Conservation (phyloP, 139 green algal species). For the Tetraselmis striata region DNA sequence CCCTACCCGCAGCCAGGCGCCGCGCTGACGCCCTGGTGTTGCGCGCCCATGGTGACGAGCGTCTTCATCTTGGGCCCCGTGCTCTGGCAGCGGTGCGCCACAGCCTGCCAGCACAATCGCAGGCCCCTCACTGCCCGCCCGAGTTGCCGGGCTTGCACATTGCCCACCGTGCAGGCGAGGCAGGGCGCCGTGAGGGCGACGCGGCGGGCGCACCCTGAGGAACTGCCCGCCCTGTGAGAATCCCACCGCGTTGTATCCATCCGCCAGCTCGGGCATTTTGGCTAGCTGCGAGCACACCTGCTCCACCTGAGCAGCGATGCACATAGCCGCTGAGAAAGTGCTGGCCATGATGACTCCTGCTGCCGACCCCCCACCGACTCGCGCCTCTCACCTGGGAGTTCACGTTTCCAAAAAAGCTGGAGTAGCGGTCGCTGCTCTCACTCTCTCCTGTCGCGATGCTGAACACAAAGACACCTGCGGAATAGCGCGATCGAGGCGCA, state of each 20-base stretch:
- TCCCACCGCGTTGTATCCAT: slow-evolving; percentile 75
- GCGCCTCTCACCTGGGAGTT: slow-evolving; percentile 54
- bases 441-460: slow-evolving; percentile 53
- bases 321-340: neutral
- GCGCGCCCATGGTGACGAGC: slow-evolving; percentile 75
- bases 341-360: neutral
- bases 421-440: slow-evolving; percentile 31
- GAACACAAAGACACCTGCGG: slow-evolving; percentile 66
- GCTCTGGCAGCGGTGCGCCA: slow-evolving; percentile 74
- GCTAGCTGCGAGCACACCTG: slow-evolving; percentile 55
- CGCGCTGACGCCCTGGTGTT: slow-evolving; percentile 57
- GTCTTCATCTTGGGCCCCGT: slow-evolving; percentile 42
- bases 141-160: no score
- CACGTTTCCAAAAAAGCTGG: slow-evolving; percentile 61
- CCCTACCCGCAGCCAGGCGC: neutral
- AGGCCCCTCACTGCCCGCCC: no score
- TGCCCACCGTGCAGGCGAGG: neutral
- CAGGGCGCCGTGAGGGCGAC: neutral
- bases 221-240: slow-evolving; percentile 86
- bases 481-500: no score
- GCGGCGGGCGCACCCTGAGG: slow-evolving; percentile 35
- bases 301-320: slow-evolving; percentile 32
- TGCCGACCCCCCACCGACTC: neutral
- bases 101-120: no score
- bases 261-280: slow-evolving; percentile 43